Base-by-base conservation (phyloP, 805 yeast species). In the Limtongia smithiae region DNA sequence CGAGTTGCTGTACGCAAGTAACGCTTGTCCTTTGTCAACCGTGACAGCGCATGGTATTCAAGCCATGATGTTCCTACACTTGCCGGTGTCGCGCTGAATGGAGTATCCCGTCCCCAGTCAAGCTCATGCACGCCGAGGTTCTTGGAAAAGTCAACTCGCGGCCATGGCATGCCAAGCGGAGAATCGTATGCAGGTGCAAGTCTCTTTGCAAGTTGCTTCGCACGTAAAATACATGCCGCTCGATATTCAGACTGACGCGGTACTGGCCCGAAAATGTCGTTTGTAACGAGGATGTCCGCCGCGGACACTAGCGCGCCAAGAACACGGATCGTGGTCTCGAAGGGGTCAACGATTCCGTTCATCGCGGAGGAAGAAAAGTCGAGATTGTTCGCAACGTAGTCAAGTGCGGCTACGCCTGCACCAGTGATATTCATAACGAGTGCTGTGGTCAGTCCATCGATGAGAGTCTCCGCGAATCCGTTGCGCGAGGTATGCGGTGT, bases 101-200 rank as follows among this genome's bases (percentile, higher is more conserved):
- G 38, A 14, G 32, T 34, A 4, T 18, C 28, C n/a, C 44, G 25
- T 22, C 49, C 33, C 18, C 38, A 34, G 18, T 36, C 42, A 18
- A 30, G 39, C 37, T 44, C 50, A 24, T 43, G 41, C 14, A 38
- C 39, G 27, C 58, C 58, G 8, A 42, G 12, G 14, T 42, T 27
- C 14, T 36, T 20, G 7, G 34, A 12, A 11, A 54, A 43, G 42
- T 51, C 39, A 25, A 54, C 48, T 14, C 58, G 43, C 1, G 58
- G 61, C 0, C 72, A 65, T 43, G 72, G 79, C 57, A 76, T 61
- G 28, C 71, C 65, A 50, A 73, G 71, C 14, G 79, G 78, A 0
- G 80, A 74, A 50, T 75, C 80, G 52, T 72, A 76, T 0, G 77
- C 68, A 28, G 74, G 71, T 44, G 75, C 58, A 18, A 75, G 57